Evolutionary conservation across 2,329 filamentous ascomycete genomes (phyloP).

Genomic region (Penicillium frequentans): DNA sequence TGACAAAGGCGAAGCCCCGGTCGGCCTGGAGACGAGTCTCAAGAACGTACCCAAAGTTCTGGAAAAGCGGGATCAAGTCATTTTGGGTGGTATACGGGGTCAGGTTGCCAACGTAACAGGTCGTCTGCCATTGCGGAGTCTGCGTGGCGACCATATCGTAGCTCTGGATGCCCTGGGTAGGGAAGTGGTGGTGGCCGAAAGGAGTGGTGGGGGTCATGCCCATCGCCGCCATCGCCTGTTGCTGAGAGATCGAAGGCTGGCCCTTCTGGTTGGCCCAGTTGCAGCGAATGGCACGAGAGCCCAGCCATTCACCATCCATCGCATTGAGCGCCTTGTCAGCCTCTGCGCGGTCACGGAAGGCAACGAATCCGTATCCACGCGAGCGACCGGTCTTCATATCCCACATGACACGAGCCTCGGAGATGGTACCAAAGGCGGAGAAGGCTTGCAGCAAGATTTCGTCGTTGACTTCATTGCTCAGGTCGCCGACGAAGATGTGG

Average conservation of each 20-base stretch:
- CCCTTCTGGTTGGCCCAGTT: constrained; percentile 99
- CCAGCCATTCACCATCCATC: constrained; percentile 99
- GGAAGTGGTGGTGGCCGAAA: constrained; percentile 96
- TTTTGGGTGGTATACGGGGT: constrained; percentile 97
- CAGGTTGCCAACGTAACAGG: constrained; percentile 95
- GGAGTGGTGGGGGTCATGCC: constrained; percentile 97
- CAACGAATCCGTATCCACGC: constrained; percentile 95
- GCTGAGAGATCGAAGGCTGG: constrained; percentile 97
- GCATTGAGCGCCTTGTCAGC: constrained; percentile 94
- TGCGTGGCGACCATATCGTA: constrained; percentile 96
- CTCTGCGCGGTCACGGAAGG: constrained; percentile 89
- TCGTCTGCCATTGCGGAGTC: constrained; percentile 97
- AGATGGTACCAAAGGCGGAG: constrained; percentile 91
- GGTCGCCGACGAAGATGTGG: constrained; percentile 96
- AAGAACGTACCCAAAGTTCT: constrained; percentile 96
- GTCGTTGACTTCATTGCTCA: constrained; percentile 98
- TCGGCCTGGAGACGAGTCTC: constrained; percentile 98
- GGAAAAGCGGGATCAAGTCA: constrained; percentile 95
- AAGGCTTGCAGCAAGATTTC: constrained; percentile 92
- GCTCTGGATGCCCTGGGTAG: constrained; percentile 92
- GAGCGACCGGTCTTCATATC: constrained; percentile 99
- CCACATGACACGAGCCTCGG: constrained; percentile 99
- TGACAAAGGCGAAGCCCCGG: constrained; percentile 96
- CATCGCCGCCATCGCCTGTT: constrained; percentile 95
- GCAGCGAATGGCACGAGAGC: constrained; percentile 95